Evolutionary conservation across 345 rosid genomes (phyloP).

Genomic region (Anastatica hierochuntica): DNA sequence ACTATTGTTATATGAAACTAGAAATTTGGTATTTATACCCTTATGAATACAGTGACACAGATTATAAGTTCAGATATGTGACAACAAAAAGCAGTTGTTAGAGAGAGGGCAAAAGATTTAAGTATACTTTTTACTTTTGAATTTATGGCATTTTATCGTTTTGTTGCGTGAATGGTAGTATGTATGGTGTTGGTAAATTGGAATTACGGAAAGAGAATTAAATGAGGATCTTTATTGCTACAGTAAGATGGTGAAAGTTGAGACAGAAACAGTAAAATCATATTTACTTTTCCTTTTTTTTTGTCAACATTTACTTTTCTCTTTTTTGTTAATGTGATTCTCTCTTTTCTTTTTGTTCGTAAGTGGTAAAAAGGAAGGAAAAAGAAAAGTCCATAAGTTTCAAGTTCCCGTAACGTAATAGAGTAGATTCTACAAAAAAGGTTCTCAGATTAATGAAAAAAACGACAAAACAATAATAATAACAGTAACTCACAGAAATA

Average conservation of each 20-base stretch:
- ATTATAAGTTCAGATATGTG: too few species aligned
- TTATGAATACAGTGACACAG: too few species aligned
- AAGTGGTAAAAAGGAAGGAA: too few species aligned
- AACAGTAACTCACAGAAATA: too few species aligned
- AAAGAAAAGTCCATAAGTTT: too few species aligned
- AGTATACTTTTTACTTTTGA: neutral
- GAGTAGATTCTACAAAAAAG: too few species aligned
- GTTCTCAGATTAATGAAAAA: too few species aligned
- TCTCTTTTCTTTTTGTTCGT: neutral
- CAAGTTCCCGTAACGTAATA: too few species aligned
- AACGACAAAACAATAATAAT: too few species aligned
- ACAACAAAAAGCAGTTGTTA: too few species aligned
- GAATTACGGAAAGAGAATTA: conserved; percentile 19
- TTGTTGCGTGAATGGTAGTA: conserved; percentile 7
- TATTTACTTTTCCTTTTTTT: conserved; percentile 9
- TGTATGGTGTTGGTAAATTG: conserved; percentile 11
- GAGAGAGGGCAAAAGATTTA: too few species aligned
- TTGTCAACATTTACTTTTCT: conserved; percentile 10
- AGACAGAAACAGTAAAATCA: conserved; percentile 42
- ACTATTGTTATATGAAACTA: neutral
- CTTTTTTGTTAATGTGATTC: neutral
- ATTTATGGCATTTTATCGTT: neutral
- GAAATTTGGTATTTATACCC: neutral
- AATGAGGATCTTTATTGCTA: conserved; percentile 40
- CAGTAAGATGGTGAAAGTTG: conserved; percentile 58